Evolutionary conservation across 352 stramenopile species (phyloP).

Genomic region (Bremia lactucae): DNA sequence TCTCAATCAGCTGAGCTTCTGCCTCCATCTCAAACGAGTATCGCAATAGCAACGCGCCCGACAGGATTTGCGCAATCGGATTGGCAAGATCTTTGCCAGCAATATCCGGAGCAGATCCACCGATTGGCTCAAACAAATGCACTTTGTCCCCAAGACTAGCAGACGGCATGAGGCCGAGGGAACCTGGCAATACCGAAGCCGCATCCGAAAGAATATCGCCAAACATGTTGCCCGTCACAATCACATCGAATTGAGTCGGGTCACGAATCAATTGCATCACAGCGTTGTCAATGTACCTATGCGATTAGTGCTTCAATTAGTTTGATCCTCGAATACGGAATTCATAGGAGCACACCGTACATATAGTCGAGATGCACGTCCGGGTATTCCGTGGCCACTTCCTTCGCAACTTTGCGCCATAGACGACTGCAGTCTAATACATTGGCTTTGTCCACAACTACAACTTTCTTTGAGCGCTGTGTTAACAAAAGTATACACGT

Average conservation of each 20-base stretch:
- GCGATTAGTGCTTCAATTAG: constrained; percentile 9
- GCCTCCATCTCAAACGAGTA: constrained; percentile 87
- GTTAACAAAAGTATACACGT: constrained; percentile 11
- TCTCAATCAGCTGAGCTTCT: constrained; percentile 74
- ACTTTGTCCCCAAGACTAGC: constrained; percentile 87
- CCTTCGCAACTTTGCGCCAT: constrained; percentile 88
- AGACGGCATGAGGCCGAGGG: constrained; percentile 97
- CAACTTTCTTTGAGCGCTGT: constrained; percentile 91
- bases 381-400: constrained; percentile 84
- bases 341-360: constrained; percentile 22
- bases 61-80: constrained; percentile 96
- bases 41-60: constrained; percentile 92
- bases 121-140: constrained; percentile 96
- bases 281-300: constrained; percentile 99
- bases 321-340: not conserved
- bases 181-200: constrained; percentile 95
- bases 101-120: constrained; percentile 97
- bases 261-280: constrained; percentile 98
- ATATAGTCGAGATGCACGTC: constrained; percentile 95
- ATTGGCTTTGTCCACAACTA: constrained; percentile 98
- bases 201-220: constrained; percentile 98
- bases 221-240: constrained; percentile 99
- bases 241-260: constrained; percentile 98
- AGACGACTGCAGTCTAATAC: constrained; percentile 93
- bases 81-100: constrained; percentile 94